Conservation (phyloP, 371 early-diverging fungal species). For the Mortierella polycephala region DNA sequence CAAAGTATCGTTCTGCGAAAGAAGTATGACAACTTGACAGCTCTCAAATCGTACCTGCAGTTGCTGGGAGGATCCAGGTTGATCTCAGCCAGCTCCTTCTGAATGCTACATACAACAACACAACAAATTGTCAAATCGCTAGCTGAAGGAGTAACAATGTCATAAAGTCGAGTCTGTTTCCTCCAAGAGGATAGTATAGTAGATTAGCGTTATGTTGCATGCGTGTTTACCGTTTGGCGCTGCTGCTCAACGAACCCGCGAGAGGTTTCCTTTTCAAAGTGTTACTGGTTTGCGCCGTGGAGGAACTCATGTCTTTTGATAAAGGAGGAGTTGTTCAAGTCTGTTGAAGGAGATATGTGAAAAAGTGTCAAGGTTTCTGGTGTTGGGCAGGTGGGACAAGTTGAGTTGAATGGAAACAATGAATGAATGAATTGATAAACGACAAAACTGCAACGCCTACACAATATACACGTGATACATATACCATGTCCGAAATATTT, state of each 20-base stretch:
- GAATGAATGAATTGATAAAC: too few relatives aligned
- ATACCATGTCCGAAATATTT: not conserved
- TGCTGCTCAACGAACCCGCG: slow-evolving; percentile 28
- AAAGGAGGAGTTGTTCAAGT: too few relatives aligned
- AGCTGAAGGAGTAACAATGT: not conserved
- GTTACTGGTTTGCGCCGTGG: slow-evolving; percentile 24
- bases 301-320: slow-evolving; percentile 18
- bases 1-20: not conserved
- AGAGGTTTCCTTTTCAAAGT: slow-evolving; percentile 35
- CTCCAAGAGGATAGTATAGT: not conserved
- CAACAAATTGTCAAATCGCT: slow-evolving; percentile 6
- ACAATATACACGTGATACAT: too few relatives aligned
- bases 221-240: slow-evolving; percentile 23
- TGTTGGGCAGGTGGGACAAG: too few relatives aligned
- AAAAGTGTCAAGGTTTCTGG: too few relatives aligned
- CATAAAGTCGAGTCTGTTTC: not conserved
- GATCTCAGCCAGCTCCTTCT: slow-evolving; percentile 96
- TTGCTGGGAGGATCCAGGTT: slow-evolving; percentile 94
- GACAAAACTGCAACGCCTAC: too few relatives aligned
- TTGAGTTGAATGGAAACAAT: too few relatives aligned
- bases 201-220: too few relatives aligned
- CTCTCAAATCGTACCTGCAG: slow-evolving; percentile 72
- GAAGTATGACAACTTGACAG: too few relatives aligned
- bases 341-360: too few relatives aligned
- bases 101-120: slow-evolving; percentile 70